These are phyloP conservation scores for Naganishia antarctica DNA, from an alignment of 768 basidiomycete species.

Conservation along the genomic window DNA sequence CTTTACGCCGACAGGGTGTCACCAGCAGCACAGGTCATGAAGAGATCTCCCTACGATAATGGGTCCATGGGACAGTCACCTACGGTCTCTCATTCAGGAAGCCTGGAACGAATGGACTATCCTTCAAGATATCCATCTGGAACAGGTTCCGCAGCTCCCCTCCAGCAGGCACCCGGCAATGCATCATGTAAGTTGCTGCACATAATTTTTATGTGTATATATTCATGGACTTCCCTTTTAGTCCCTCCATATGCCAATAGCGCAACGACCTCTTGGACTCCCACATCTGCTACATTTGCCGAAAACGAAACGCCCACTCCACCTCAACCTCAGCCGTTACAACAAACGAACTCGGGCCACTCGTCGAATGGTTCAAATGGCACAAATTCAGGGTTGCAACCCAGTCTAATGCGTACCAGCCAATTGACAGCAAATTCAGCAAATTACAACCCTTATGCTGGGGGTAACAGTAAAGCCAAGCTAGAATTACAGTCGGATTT, in stretches of 20 bases:
- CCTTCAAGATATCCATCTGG: not conserved
- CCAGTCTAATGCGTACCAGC: constrained; percentile 42
- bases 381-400: constrained; percentile 34
- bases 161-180: not conserved
- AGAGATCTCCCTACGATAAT: constrained; percentile 4
- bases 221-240: too few species aligned
- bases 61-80: constrained; percentile 1
- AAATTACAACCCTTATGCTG: constrained; percentile 30
- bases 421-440: constrained; percentile 32
- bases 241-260: not conserved
- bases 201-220: too few species aligned
- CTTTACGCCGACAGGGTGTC: constrained; percentile 24
- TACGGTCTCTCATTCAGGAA: constrained; percentile 3
- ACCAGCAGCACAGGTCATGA: not conserved
- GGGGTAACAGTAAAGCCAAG: constrained; percentile 38
- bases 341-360: constrained; percentile 4
- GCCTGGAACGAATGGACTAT: constrained; percentile 1
- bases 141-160: not conserved
- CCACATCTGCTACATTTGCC: constrained; percentile 10
- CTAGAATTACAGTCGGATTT: constrained; percentile 50
- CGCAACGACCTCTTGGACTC: constrained; percentile 7
- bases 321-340: constrained; percentile 19
- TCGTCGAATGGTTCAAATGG: constrained; percentile 12
- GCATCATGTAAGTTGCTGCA: not conserved
- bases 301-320: constrained; percentile 12